Conservation (phyloP, 768 basidiomycete species). For the Lactarius psammicola region DNA sequence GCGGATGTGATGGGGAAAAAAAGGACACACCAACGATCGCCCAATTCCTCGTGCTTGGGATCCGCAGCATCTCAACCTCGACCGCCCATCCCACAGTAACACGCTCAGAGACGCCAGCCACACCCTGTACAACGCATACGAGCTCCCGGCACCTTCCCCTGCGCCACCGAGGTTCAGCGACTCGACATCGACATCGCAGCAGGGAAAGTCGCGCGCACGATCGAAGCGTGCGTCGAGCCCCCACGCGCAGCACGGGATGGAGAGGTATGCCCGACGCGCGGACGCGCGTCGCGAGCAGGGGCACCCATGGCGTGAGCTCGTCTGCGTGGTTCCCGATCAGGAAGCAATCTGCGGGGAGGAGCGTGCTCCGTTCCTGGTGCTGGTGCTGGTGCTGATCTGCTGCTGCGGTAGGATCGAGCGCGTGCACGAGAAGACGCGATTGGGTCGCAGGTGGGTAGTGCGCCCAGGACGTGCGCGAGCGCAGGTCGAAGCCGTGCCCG, state of each 20-base stretch:
- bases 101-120: slow-evolving; percentile 77
- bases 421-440: slow-evolving; percentile 57
- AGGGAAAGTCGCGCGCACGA: slow-evolving; percentile 41
- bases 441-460: slow-evolving; percentile 68
- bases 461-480: slow-evolving; percentile 81
- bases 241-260: slow-evolving; percentile 93
- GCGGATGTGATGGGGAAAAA: background rate
- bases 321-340: slow-evolving; percentile 96
- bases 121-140: slow-evolving; percentile 81
- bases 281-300: slow-evolving; percentile 68
- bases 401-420: slow-evolving; percentile 60
- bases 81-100: slow-evolving; percentile 82
- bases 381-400: too few relatives aligned
- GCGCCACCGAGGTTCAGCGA: slow-evolving; percentile 56
- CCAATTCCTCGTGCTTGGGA: slow-evolving; percentile 95
- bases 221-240: slow-evolving; percentile 66
- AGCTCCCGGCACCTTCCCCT: slow-evolving; percentile 56
- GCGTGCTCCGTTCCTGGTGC: too few relatives aligned
- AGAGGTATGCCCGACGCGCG: slow-evolving; percentile 66
- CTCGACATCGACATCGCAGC: slow-evolving; percentile 33
- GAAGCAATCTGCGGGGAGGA: slow-evolving; percentile 54
- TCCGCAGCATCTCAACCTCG: slow-evolving; percentile 82
- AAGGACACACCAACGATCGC: slow-evolving; percentile 67
- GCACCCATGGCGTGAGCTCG: slow-evolving; percentile 94
- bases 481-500: slow-evolving; percentile 84